Evolutionary conservation across 495 filamentous ascomycete genomes (phyloP).

Genomic region (Cercophora sp.): DNA sequence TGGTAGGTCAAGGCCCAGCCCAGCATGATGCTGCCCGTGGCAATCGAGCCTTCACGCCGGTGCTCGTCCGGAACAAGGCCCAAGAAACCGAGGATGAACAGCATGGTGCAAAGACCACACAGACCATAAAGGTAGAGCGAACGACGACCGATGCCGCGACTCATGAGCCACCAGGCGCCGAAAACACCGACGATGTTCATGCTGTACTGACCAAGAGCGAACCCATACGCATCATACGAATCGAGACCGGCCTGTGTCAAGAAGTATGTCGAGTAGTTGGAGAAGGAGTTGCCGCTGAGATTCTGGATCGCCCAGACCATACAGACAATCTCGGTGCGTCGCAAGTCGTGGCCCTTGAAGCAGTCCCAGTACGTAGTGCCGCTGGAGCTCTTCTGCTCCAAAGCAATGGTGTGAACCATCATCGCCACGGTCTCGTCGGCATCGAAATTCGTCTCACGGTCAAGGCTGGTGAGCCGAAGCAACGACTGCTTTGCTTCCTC

Average conservation of each 20-base stretch:
- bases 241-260: slow-evolving; percentile 66
- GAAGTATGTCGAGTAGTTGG: slow-evolving; percentile 77
- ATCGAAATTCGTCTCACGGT: slow-evolving; percentile 59
- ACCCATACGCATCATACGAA: slow-evolving; percentile 56
- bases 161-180: slow-evolving; percentile 71
- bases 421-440: slow-evolving; percentile 73
- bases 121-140: slow-evolving; percentile 68
- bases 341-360: slow-evolving; percentile 68
- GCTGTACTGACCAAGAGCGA: slow-evolving; percentile 70
- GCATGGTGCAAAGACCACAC: slow-evolving; percentile 59
- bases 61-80: slow-evolving; percentile 57
- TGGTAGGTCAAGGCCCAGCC: slow-evolving; percentile 73
- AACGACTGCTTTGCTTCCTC: slow-evolving; percentile 67
- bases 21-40: slow-evolving; percentile 67
- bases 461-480: slow-evolving; percentile 58
- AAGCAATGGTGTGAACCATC: slow-evolving; percentile 77
- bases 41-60: slow-evolving; percentile 54
- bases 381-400: slow-evolving; percentile 66
- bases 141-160: slow-evolving; percentile 62
- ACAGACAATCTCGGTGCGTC: slow-evolving; percentile 74
- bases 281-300: slow-evolving; percentile 72
- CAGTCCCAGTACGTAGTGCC: slow-evolving; percentile 72
- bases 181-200: slow-evolving; percentile 74
- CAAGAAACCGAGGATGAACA: slow-evolving; percentile 70
- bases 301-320: slow-evolving; percentile 85